These are phyloP conservation scores for Aureobasidium sp. DNA, from an alignment of 2,329 filamentous ascomycete genomes.

Conservation along the genomic window DNA sequence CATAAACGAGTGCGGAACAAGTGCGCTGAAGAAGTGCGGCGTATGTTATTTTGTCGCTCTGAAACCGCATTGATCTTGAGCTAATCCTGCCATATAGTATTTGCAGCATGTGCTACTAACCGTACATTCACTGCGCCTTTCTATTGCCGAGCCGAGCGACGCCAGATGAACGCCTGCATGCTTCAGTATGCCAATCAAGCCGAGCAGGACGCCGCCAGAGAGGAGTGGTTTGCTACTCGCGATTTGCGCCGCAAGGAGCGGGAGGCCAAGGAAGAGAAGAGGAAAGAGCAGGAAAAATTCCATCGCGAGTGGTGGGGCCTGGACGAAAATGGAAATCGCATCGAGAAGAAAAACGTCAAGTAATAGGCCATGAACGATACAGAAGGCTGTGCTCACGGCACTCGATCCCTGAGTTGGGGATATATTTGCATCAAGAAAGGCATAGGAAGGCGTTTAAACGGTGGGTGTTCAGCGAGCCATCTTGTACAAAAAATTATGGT, in stretches of 20 bases:
- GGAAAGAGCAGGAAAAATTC: conserved; percentile 38
- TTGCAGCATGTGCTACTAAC: conserved; percentile 80
- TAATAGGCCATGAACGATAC: neutral
- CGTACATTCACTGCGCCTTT: conserved; percentile 85
- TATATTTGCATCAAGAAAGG: conserved; percentile 1
- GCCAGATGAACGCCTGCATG: conserved; percentile 93
- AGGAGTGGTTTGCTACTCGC: conserved; percentile 84
- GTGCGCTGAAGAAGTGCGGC: conserved; percentile 56
- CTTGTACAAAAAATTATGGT: conserved; percentile 1
- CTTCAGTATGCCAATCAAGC: conserved; percentile 72
- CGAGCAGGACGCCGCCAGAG: conserved; percentile 79
- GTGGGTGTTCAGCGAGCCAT: neutral
- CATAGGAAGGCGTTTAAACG: conserved; percentile 2
- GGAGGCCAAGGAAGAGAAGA: conserved; percentile 47
- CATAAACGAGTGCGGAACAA: conserved; percentile 68
- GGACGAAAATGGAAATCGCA: conserved; percentile 31
- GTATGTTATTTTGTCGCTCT: conserved; percentile 25
- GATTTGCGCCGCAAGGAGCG: conserved; percentile 62
- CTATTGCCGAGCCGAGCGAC: conserved; percentile 70
- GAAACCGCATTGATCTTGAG: neutral
- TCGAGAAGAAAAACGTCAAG: conserved; percentile 22
- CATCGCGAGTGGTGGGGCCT: conserved; percentile 48
- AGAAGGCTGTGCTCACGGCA: neutral
- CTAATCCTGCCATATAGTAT: conserved; percentile 50
- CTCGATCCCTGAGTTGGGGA: neutral